Conservation (phyloP, 495 filamentous ascomycete genomes). For the Penicillium parvum region DNA sequence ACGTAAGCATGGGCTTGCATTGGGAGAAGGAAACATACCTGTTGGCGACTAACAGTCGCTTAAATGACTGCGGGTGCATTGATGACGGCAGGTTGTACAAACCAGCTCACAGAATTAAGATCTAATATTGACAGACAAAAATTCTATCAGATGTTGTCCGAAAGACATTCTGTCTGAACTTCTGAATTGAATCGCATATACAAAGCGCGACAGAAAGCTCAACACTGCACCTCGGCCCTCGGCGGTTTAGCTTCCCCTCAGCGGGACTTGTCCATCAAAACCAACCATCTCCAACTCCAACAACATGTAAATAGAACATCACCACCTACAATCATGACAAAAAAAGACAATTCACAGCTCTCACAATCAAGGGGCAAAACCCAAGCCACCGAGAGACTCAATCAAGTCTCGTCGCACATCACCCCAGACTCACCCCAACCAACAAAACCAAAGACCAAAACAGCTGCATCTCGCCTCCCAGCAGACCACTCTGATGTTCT, state of each 20-base stretch:
- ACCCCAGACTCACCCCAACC: slow-evolving; percentile 9
- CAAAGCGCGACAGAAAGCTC: too few relatives aligned
- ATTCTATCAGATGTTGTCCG: too few relatives aligned
- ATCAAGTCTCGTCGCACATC: slow-evolving; percentile 35
- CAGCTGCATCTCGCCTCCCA: slow-evolving; percentile 36
- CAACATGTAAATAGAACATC: background rate
- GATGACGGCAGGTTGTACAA: slow-evolving; percentile 16
- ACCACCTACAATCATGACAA: slow-evolving; percentile 14
- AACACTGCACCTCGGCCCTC: slow-evolving; percentile 17
- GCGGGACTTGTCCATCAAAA: slow-evolving; percentile 2
- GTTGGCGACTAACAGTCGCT: slow-evolving; percentile 54
- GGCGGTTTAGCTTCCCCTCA: slow-evolving; percentile 17
- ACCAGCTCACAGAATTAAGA: background rate
- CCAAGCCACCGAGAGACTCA: slow-evolving; percentile 31
- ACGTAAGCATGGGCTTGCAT: slow-evolving; percentile 2
- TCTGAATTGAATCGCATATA: too few relatives aligned
- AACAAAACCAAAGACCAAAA: slow-evolving; percentile 17
- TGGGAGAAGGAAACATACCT: slow-evolving; percentile 32
- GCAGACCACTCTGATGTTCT: slow-evolving; percentile 60
- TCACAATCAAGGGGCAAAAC: slow-evolving; percentile 10
- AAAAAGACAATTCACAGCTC: slow-evolving; percentile 11
- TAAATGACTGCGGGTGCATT: slow-evolving; percentile 37
- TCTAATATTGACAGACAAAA: too few relatives aligned
- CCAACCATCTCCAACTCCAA: background rate
- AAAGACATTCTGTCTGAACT: too few relatives aligned